Evolutionary conservation across 441 rosid genomes (phyloP).

Genomic region (Syzygium malaccense): DNA sequence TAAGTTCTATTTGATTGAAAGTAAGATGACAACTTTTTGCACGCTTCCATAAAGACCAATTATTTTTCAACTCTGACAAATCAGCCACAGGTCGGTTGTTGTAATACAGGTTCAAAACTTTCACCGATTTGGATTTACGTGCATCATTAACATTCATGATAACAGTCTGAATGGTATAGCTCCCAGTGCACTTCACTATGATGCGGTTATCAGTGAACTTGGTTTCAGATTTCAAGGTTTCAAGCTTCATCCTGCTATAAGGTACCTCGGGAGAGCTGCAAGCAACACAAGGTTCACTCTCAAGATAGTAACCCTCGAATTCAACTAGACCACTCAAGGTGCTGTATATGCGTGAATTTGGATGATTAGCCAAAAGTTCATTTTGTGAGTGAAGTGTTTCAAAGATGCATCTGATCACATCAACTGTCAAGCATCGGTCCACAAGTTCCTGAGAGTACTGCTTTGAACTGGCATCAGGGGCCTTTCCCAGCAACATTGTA

Average conservation of each 20-base stretch:
- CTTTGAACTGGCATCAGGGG: constrained; percentile 76
- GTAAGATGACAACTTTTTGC: constrained; percentile 99
- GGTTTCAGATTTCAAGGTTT: constrained; percentile 98
- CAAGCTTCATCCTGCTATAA: constrained; percentile 97
- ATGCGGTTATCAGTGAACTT: constrained; percentile 99
- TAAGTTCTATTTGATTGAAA: constrained; percentile 97
- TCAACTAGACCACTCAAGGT: constrained; percentile 96
- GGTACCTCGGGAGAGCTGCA: constrained; percentile 99
- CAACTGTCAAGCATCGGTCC: constrained; percentile 82
- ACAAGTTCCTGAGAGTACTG: constrained; percentile 65
- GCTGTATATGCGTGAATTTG: constrained; percentile 97
- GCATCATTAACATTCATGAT: constrained; percentile 99
- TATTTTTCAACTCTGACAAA: constrained; percentile 98
- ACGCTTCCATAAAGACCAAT: constrained; percentile 99
- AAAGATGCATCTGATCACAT: constrained; percentile 78
- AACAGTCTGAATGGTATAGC: constrained; percentile 98
- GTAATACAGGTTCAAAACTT: constrained; percentile 94
- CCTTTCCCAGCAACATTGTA: constrained; percentile 81
- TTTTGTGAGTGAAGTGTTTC: constrained; percentile 96
- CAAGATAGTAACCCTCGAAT: constrained; percentile 99
- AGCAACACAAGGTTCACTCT: constrained; percentile 99
- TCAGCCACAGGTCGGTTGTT: constrained; percentile 99
- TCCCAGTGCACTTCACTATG: constrained; percentile 98
- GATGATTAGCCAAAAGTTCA: constrained; percentile 99
- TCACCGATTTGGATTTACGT: constrained; percentile 97